Conservation (phyloP, 2,329 filamentous ascomycete species). For the Aspergillus fijiensis region DNA sequence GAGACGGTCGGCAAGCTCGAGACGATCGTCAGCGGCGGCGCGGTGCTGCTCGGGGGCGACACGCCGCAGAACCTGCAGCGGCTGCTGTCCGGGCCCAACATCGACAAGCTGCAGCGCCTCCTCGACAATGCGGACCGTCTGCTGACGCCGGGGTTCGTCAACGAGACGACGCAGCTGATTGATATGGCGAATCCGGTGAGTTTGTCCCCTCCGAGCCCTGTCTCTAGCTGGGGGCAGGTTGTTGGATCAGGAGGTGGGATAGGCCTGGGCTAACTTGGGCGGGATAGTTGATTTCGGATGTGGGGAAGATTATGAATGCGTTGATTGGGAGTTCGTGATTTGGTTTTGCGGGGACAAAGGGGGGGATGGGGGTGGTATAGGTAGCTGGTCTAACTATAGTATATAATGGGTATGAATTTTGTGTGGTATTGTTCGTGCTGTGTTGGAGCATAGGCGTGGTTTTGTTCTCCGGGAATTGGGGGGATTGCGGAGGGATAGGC, state of each 20-base stretch:
- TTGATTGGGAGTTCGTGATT: not conserved
- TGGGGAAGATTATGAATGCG: not conserved
- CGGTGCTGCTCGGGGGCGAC: conserved; percentile 29
- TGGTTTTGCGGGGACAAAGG: too few relatives aligned
- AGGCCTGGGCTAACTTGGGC: not conserved
- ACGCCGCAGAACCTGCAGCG: conserved; percentile 30
- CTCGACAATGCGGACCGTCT: conserved; percentile 30
- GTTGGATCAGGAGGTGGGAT: not conserved
- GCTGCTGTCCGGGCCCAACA: conserved; percentile 24
- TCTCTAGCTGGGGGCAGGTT: too few relatives aligned
- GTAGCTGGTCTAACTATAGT: not conserved
- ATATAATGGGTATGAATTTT: too few relatives aligned
- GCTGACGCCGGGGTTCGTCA: conserved; percentile 29
- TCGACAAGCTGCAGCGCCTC: conserved; percentile 25
- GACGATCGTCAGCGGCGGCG: conserved; percentile 28
- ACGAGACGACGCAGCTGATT: conserved; percentile 32
- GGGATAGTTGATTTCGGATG: conserved; percentile 28
- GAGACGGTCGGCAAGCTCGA: conserved; percentile 29
- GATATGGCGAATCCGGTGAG: conserved; percentile 36
- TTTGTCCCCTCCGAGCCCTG: not conserved
- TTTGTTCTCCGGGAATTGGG: too few relatives aligned
- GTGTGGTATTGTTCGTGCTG: too few relatives aligned
- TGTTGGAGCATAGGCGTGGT: too few relatives aligned
- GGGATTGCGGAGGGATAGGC: too few relatives aligned
- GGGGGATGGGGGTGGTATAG: not conserved